Conservation (phyloP, 139 green algal species). For the Coelastrella sp. region DNA sequence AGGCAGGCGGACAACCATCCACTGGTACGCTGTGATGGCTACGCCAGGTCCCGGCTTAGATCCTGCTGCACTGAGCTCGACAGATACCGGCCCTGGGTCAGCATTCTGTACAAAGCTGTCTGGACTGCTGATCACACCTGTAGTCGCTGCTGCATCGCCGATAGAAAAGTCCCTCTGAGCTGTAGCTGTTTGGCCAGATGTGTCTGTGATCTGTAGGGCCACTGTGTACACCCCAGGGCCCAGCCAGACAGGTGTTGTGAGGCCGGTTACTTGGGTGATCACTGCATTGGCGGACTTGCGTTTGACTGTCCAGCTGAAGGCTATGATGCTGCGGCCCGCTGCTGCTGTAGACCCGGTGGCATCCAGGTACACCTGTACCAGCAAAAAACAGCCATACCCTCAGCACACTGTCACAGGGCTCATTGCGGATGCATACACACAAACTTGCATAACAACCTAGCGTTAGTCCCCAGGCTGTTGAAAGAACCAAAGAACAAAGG, state of each 20-base stretch:
- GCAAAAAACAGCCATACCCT: background rate
- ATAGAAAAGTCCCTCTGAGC: constrained; percentile 22
- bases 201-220: constrained; percentile 34
- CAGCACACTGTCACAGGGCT: background rate
- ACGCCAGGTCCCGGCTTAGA: constrained; percentile 15
- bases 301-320: constrained; percentile 33
- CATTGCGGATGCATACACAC: background rate
- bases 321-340: constrained; percentile 25
- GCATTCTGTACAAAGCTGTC: background rate
- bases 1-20: constrained; percentile 35
- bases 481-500: too few species aligned
- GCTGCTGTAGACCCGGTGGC: constrained; percentile 22
- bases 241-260: constrained; percentile 26
- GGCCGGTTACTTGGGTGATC: constrained; percentile 4
- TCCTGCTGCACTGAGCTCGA: constrained; percentile 32
- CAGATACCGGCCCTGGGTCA: background rate
- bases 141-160: constrained; percentile 19
- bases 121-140: constrained; percentile 17
- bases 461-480: too few species aligned
- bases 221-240: constrained; percentile 19
- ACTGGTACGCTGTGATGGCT: constrained; percentile 25
- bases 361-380: constrained; percentile 35
- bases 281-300: background rate
- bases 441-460: too few species aligned
- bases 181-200: background rate